A percentile compares a stretch with the other conserved stretches of the same genome.
Conservation (phyloP, 1,284 basidiomycete species). For the Pseudozyma sp. region DNA sequence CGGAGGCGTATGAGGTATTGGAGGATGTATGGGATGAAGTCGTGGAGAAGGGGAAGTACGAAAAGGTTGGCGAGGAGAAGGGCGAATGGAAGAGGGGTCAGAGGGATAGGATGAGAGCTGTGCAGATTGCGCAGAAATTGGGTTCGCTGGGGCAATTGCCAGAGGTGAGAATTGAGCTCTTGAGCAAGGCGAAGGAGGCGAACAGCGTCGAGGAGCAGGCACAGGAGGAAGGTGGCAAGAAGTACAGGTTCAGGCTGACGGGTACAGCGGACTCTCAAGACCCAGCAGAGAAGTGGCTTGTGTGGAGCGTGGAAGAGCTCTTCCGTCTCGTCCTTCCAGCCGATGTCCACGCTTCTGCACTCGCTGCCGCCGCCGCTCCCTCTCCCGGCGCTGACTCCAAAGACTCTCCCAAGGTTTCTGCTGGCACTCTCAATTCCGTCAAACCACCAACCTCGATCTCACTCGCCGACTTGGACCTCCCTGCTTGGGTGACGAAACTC, state of each 20-base stretch:
- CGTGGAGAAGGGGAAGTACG: conserved; percentile 30
- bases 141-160: conserved; percentile 57
- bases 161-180: conserved; percentile 33
- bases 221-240: conserved; percentile 19
- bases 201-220: not conserved
- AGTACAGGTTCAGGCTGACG: conserved; percentile 26
- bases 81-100: conserved; percentile 27
- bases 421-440: conserved; percentile 9
- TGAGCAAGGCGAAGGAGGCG: conserved; percentile 15
- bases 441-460: conserved; percentile 39
- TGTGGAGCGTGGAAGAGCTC: conserved; percentile 68
- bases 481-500: conserved; percentile 63
- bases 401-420: not conserved
- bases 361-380: conserved; percentile 27
- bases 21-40: conserved; percentile 62
- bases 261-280: conserved; percentile 41
- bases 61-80: conserved; percentile 13
- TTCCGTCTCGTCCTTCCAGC: conserved; percentile 48
- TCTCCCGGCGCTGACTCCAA: not conserved
- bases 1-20: conserved; percentile 50
- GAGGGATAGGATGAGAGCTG: conserved; percentile 60
- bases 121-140: conserved; percentile 62
- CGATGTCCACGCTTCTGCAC: conserved; percentile 30
- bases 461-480: conserved; percentile 65
- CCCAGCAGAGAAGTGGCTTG: conserved; percentile 63